Evolutionary conservation across 768 basidiomycete genomes (phyloP).

Genomic region (Kwoniella mangroviensis): DNA sequence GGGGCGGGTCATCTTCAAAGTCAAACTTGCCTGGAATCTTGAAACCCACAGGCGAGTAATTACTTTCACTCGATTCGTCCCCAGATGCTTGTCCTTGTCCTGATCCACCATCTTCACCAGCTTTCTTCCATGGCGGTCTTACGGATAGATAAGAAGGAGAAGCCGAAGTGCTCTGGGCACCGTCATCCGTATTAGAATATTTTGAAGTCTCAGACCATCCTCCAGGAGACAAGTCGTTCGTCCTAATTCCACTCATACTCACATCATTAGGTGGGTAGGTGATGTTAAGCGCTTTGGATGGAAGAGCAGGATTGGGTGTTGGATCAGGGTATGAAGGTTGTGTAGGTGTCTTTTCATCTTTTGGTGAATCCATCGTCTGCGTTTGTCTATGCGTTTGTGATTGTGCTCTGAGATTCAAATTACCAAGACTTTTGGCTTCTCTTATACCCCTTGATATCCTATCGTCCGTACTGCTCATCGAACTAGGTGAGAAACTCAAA

Average conservation of each 20-base stretch:
- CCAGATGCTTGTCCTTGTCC: background rate
- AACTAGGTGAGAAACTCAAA: constrained; percentile 1
- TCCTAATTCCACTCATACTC: background rate
- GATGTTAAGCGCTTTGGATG: constrained; percentile 9
- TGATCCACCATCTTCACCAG: background rate
- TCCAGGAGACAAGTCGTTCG: constrained; percentile 12
- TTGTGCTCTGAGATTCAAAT: background rate
- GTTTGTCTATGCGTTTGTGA: background rate
- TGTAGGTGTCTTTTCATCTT: constrained; percentile 11
- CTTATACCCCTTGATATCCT: constrained; percentile 1
- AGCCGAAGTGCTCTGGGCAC: constrained; percentile 3
- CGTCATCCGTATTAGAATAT: constrained; percentile 16
- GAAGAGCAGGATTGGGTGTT: constrained; percentile 2
- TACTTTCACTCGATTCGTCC: constrained; percentile 17
- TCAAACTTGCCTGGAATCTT: constrained; percentile 19
- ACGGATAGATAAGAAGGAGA: background rate
- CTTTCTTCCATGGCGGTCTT: background rate
- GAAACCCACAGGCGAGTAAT: constrained; percentile 17
- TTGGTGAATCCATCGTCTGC: background rate
- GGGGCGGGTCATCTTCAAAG: background rate
- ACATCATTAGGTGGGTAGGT: constrained; percentile 3
- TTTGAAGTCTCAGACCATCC: constrained; percentile 19
- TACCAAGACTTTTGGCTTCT: background rate
- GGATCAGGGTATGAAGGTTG: constrained; percentile 6
- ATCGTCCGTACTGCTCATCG: background rate